A percentile compares a stretch with the other conserved stretches of the same genome.
phyloP scores from a whole-genome alignment of 352 stramenopile species.

The Peronosclerospora sorghi region DNA sequence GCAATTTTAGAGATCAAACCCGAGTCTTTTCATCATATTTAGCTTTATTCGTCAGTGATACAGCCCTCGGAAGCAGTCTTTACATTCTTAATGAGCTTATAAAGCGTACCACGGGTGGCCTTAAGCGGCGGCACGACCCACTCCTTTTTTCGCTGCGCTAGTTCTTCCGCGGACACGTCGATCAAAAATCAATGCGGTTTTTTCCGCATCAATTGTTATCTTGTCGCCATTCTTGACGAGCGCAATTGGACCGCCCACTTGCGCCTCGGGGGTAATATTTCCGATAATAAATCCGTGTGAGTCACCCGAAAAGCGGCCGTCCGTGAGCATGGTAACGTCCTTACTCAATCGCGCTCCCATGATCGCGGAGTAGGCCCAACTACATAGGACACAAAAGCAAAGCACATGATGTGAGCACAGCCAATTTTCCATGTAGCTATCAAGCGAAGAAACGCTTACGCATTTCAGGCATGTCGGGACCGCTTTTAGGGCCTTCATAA shows the following conservation, averaged over 20 bases:
- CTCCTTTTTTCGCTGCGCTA: conserved; percentile 76
- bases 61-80: conserved; percentile 95
- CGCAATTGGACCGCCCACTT: conserved; percentile 95
- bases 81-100: conserved; percentile 99
- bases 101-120: conserved; percentile 90
- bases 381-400: conserved; percentile 3
- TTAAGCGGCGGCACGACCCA: conserved; percentile 91
- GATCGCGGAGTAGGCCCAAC: conserved; percentile 78
- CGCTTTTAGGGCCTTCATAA: conserved; percentile 97
- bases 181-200: conserved; percentile 92
- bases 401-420: conserved; percentile 4
- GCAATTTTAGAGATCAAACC: too few relatives aligned
- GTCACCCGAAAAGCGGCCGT: conserved; percentile 95
- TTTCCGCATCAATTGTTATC: conserved; percentile 93
- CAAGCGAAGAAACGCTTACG: conserved; percentile 31
- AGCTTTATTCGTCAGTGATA: conserved; percentile 93
- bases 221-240: conserved; percentile 94
- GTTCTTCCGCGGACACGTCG: conserved; percentile 72
- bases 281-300: conserved; percentile 98
- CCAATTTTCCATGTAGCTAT: neutral
- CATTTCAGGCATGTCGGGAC: conserved; percentile 97
- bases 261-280: conserved; percentile 97
- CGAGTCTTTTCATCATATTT: too few relatives aligned
- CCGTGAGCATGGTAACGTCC: conserved; percentile 95
- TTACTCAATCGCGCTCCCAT: conserved; percentile 96